These are phyloP conservation scores for Xylaria polymorpha DNA, from an alignment of 2,329 filamentous ascomycete species.

Conservation along the genomic window DNA sequence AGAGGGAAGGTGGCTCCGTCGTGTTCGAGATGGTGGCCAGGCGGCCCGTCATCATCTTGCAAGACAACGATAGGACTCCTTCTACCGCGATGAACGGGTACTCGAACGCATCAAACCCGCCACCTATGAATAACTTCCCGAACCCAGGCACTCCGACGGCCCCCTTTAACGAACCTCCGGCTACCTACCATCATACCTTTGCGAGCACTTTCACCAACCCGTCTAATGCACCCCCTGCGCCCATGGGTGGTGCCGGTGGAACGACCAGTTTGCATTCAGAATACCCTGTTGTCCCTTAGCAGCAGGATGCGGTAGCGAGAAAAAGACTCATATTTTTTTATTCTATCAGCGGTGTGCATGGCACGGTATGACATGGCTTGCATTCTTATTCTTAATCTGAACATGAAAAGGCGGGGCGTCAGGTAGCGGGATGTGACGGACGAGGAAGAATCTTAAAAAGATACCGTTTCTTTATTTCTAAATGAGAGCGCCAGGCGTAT, in stretches of 20 bases:
- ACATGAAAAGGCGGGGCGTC: slow-evolving; percentile 5
- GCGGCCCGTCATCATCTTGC: slow-evolving; percentile 45
- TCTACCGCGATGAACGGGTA: slow-evolving; percentile 14
- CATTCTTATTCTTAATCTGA: neutral
- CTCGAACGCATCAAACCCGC: slow-evolving; percentile 6
- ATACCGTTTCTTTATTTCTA: neutral
- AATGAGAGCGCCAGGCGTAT: slow-evolving; percentile 23
- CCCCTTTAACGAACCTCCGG: slow-evolving; percentile 13
- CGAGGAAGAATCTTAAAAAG: neutral
- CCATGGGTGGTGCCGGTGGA: slow-evolving; percentile 5
- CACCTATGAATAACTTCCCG: slow-evolving; percentile 5
- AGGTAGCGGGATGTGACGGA: neutral
- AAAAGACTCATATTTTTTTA: neutral
- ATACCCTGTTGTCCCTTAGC: slow-evolving; percentile 21
- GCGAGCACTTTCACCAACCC: slow-evolving; percentile 22
- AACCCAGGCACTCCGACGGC: neutral
- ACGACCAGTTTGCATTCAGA: slow-evolving; percentile 21
- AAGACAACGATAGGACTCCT: slow-evolving; percentile 31
- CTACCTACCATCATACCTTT: slow-evolving; percentile 28
- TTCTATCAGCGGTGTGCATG: neutral
- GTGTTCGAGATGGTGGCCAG: slow-evolving; percentile 46
- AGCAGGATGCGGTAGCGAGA: neutral
- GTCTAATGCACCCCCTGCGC: slow-evolving; percentile 1
- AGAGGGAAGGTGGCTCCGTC: slow-evolving; percentile 35
- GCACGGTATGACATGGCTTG: neutral